These are phyloP conservation scores for Aspergillus brasiliensis DNA, from an alignment of 2,329 filamentous ascomycete species.

Conservation along the genomic window DNA sequence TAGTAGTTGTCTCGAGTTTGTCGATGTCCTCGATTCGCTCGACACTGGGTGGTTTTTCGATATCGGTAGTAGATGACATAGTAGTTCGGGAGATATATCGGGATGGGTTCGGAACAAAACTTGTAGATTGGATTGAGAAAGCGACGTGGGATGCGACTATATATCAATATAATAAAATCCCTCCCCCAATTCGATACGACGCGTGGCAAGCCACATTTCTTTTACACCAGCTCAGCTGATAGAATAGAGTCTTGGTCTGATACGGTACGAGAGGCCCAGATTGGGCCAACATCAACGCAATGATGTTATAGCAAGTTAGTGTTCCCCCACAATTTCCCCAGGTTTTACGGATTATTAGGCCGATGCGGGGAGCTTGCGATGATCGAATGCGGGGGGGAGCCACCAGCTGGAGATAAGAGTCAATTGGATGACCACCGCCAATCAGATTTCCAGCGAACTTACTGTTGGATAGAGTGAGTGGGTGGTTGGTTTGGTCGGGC, in stretches of 20 bases:
- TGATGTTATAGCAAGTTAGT: background rate
- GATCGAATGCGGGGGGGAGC: background rate
- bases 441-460: background rate
- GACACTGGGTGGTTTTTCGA: slow-evolving; percentile 15
- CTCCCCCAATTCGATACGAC: background rate
- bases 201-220: background rate
- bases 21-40: slow-evolving; percentile 23
- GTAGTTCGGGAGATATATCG: background rate
- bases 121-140: background rate
- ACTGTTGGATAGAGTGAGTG: no score
- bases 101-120: no score
- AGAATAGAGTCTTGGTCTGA: no score
- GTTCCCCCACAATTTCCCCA: background rate
- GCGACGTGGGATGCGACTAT: background rate
- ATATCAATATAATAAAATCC: background rate
- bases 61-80: background rate
- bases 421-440: background rate
- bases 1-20: slow-evolving; percentile 7
- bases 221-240: background rate
- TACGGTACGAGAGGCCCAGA: background rate
- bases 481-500: no score
- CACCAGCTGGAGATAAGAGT: background rate
- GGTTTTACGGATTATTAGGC: background rate
- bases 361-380: background rate
- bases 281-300: background rate